Conservation (phyloP, 2,329 filamentous ascomycete species). For the Aureobasidium lini region DNA sequence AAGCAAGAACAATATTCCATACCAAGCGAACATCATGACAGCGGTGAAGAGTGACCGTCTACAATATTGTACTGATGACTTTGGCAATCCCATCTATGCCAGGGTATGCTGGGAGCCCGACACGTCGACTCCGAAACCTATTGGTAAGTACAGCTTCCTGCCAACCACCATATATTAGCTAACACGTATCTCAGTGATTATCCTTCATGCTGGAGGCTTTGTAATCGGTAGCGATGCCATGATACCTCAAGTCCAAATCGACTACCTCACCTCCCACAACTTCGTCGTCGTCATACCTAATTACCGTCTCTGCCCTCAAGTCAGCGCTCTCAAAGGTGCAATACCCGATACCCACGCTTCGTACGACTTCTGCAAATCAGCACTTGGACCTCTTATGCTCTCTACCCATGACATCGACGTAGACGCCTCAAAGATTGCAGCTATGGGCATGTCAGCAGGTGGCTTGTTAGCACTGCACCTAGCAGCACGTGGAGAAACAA, state of each 20-base stretch:
- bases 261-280: neutral
- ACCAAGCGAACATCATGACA: no score
- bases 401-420: neutral
- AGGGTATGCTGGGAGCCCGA: neutral
- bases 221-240: neutral
- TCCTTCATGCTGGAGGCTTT: neutral
- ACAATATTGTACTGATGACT: neutral
- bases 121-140: no score
- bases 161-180: neutral
- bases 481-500: neutral
- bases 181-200: neutral
- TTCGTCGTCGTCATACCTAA: neutral
- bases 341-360: neutral
- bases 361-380: neutral
- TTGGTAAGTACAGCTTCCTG: no score
- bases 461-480: neutral
- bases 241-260: neutral
- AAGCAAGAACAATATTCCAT: no score
- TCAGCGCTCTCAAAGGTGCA: neutral
- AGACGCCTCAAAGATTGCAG: neutral
- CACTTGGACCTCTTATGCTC: neutral
- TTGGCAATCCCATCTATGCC: neutral
- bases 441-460: neutral
- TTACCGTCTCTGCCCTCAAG: neutral
- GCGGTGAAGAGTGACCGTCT: no score